Base-by-base conservation (phyloP, 768 basidiomycete species). In the Daedalea quercina region DNA sequence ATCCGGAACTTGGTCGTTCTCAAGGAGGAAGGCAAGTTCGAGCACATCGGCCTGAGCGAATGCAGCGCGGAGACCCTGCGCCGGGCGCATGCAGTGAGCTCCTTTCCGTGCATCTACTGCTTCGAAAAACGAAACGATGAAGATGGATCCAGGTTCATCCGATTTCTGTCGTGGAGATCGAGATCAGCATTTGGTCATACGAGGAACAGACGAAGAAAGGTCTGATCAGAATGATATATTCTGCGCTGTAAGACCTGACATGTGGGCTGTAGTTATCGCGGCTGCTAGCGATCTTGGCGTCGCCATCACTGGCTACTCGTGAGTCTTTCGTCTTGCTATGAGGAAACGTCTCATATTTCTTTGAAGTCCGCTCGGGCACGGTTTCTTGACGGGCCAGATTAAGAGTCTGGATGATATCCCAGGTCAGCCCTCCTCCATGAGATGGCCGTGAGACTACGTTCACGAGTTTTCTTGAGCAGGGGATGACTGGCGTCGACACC, bases 101-200 rank as follows among this genome's bases (percentile, higher is more conserved):
- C 7, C 19, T 6, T 31, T 31, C 28, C n/a, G n/a, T n/a, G n/a
- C n/a, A n/a, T n/a, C n/a, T n/a, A n/a, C n/a, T 31, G 28, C 28
- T 31, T 11, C 28, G 11, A 11, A 4, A 31, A 11, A 4, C 28
- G 28, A 31, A 11, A 31, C 28, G 28, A 31, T 4, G 4, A 31
- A 31, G 6, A 22, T 42, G 40, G 11, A 15, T 24, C 2, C 44
- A 82, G 77, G 69, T 84, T 9, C 70, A 76, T 43, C 80, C 78
- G 1, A 74, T 85, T 53, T 71, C 78, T 12, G 71, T 77, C 15
- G 79, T 82, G 8, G 84, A 88, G 63, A 83, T 87, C 48, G 87
- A 88, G 63, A 68, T 84, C 40, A 84, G 80, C 59, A 75, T 79
- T 1, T 84, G 80, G 74, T 71, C 76, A 1, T 81, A 80, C 48